Conservation (phyloP, 2,329 filamentous ascomycete species). For the Madurella mycetomatis region DNA sequence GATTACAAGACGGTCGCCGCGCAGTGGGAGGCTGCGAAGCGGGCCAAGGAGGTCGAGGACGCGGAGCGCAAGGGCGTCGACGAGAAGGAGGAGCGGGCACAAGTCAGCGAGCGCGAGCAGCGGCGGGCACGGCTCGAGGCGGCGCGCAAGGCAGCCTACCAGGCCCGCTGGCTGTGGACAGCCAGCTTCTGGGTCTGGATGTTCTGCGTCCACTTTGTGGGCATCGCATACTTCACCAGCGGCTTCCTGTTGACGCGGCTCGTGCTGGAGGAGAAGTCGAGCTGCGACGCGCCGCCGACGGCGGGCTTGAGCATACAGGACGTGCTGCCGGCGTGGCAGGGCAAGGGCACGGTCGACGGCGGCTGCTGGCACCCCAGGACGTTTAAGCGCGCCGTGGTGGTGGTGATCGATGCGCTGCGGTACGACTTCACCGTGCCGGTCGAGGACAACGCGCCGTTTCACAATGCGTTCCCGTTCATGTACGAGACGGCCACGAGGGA, state of each 20-base stretch:
- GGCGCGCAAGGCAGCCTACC: conserved; percentile 46
- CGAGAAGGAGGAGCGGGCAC: conserved; percentile 25
- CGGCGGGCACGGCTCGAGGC: conserved; percentile 45
- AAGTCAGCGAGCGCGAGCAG: conserved; percentile 38
- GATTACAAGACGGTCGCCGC: conserved; percentile 52
- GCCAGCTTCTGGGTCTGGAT: conserved; percentile 67
- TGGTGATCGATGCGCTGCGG: conserved; percentile 87
- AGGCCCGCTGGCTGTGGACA: conserved; percentile 53
- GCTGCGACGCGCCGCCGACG: conserved; percentile 61
- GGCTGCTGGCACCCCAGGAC: conserved; percentile 97
- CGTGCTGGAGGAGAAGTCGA: conserved; percentile 71
- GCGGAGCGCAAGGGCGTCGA: conserved; percentile 26
- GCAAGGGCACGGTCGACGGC: conserved; percentile 43
- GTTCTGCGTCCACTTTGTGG: conserved; percentile 69
- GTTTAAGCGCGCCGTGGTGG: conserved; percentile 85
- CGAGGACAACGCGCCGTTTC: conserved; percentile 57
- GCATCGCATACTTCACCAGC: conserved; percentile 88
- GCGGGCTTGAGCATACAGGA: conserved; percentile 39
- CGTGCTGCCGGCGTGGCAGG: conserved; percentile 40
- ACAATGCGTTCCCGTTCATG: conserved; percentile 82
- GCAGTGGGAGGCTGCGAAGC: conserved; percentile 51
- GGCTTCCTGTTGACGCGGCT: conserved; percentile 89
- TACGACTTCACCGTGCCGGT: conserved; percentile 96
- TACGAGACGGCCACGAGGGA: conserved; percentile 72
- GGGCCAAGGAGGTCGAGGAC: conserved; percentile 42